phyloP scores from a whole-genome alignment of 192 early-diverging fungal genomes.

The Spizellomyces sp. region DNA sequence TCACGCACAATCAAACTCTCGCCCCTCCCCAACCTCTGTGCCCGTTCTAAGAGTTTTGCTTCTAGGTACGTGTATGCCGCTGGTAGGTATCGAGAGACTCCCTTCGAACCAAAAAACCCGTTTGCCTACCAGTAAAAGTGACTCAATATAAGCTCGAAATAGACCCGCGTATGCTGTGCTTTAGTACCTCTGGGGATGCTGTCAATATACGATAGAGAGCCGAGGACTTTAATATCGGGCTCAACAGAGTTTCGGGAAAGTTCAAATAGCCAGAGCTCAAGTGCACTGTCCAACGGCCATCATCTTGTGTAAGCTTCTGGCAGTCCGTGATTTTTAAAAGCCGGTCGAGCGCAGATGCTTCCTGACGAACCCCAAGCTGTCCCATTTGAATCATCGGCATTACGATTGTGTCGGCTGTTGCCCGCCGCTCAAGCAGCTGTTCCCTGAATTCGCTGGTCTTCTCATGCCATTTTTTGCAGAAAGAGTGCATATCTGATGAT shows the following conservation, averaged over 20 bases:
- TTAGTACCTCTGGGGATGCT: constrained; percentile 70
- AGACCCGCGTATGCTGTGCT: constrained; percentile 37
- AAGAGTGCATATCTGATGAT: not conserved
- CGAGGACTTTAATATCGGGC: constrained; percentile 58
- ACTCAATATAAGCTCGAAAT: not conserved
- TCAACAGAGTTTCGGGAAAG: constrained; percentile 71
- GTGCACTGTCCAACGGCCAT: constrained; percentile 57
- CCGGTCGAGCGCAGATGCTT: constrained; percentile 63
- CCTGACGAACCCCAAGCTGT: constrained; percentile 77
- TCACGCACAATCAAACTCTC: constrained; percentile 66
- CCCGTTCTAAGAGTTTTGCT: constrained; percentile 60
- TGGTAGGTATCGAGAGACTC: constrained; percentile 85
- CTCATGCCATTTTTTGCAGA: constrained; percentile 11
- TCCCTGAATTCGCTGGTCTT: not conserved
- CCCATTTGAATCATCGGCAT: constrained; percentile 88
- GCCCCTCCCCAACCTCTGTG: constrained; percentile 1
- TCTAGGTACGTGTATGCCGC: constrained; percentile 90
- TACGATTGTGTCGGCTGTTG: constrained; percentile 38
- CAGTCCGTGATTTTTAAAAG: constrained; percentile 62
- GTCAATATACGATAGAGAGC: constrained; percentile 74
- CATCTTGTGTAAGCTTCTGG: constrained; percentile 21
- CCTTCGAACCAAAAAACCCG: constrained; percentile 84
- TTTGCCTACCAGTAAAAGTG: constrained; percentile 67
- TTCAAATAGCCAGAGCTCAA: constrained; percentile 96
- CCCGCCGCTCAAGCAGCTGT: not conserved